phyloP scores from a whole-genome alignment of 169 alveolate species.

The Plasmodium cynomolgi region DNA sequence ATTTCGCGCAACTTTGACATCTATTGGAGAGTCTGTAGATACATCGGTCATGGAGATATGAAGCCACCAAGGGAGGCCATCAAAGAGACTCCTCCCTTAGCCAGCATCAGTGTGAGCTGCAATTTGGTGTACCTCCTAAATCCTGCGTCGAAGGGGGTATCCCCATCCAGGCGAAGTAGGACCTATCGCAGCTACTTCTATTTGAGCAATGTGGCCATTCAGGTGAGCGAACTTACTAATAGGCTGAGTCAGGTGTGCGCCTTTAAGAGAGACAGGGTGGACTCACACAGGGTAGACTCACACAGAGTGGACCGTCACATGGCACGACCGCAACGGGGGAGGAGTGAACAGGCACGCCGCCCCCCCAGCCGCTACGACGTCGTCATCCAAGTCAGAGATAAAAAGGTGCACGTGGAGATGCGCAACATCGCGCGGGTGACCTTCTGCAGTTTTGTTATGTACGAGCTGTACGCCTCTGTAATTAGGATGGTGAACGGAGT shows the following conservation, averaged over 20 bases:
- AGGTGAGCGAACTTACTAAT: background rate
- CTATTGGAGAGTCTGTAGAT: background rate
- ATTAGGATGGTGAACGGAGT: background rate
- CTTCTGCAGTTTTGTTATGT: constrained; percentile 16
- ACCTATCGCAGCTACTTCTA: background rate
- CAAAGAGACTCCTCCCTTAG: background rate
- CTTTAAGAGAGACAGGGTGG: background rate
- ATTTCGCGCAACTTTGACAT: background rate
- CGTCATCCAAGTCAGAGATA: background rate
- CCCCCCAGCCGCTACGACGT: background rate
- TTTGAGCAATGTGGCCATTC: constrained; percentile 18
- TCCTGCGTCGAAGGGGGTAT: background rate
- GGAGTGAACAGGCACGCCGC: background rate
- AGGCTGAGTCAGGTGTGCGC: background rate
- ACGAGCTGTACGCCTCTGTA: constrained; percentile 30
- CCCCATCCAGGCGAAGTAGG: too few species aligned
- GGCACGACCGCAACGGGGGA: background rate
- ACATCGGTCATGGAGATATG: background rate
- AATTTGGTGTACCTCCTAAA: constrained; percentile 11
- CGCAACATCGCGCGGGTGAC: constrained; percentile 18
- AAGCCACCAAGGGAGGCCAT: background rate
- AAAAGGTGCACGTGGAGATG: constrained; percentile 11
- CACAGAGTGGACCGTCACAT: background rate
- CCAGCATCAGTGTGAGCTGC: background rate
- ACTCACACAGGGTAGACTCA: background rate